phyloP scores from a whole-genome alignment of 257 asterid genomes.

The Perilla frutescens region DNA sequence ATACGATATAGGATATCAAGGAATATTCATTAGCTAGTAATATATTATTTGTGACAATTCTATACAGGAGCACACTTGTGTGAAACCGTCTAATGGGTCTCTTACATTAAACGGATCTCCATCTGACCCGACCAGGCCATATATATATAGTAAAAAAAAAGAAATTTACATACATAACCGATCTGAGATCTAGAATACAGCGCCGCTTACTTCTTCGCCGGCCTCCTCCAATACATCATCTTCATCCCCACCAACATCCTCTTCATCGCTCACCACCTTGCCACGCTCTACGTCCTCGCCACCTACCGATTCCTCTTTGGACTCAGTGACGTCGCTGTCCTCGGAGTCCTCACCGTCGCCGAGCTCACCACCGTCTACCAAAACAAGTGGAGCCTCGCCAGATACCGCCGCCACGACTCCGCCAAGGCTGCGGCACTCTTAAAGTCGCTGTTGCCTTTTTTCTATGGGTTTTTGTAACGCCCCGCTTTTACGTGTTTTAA shows the following conservation, averaged over 20 bases:
- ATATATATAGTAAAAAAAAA: too few relatives aligned
- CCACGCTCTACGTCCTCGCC: conserved; percentile 69
- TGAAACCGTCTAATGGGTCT: too few relatives aligned
- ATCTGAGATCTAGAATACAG: conserved; percentile 65
- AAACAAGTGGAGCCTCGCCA: conserved; percentile 77
- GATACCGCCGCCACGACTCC: conserved; percentile 51
- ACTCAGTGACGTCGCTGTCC: conserved; percentile 63
- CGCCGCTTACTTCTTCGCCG: conserved; percentile 71
- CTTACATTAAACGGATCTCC: too few relatives aligned
- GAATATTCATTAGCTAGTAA: too few relatives aligned
- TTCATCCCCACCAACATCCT: conserved; percentile 58
- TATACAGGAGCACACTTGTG: too few relatives aligned
- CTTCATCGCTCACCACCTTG: conserved; percentile 74
- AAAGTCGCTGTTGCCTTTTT: conserved; percentile 62
- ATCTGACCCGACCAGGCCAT: too few relatives aligned
- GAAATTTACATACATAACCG: conserved; percentile 26
- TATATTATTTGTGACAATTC: too few relatives aligned
- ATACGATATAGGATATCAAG: too few relatives aligned
- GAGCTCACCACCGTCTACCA: conserved; percentile 75
- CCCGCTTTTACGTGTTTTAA: too few relatives aligned
- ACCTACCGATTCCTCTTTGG: conserved; percentile 64
- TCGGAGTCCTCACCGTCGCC: conserved; percentile 65
- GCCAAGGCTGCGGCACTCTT: conserved; percentile 49
- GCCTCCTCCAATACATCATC: conserved; percentile 61
- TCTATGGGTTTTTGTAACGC: conserved; percentile 45